phyloP scores from a whole-genome alignment of 192 early-diverging fungal species.

The Podila epigama region DNA sequence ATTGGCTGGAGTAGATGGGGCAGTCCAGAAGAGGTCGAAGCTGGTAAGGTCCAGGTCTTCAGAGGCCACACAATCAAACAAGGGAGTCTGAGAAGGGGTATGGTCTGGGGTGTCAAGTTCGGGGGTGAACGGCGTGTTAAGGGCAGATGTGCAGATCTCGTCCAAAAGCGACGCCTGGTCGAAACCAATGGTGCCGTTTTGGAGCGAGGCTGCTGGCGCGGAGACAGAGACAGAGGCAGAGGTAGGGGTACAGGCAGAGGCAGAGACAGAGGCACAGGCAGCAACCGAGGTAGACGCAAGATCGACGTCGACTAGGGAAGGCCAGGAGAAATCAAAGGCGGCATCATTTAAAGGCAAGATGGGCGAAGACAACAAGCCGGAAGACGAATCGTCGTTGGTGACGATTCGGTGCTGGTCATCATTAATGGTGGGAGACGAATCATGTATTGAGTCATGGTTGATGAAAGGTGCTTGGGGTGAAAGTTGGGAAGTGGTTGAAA shows the following conservation, averaged over 20 bases:
- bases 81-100: slow-evolving; percentile 41
- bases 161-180: slow-evolving; percentile 45
- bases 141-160: slow-evolving; percentile 43
- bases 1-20: background rate
- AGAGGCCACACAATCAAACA: slow-evolving; percentile 53
- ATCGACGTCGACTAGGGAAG: background rate
- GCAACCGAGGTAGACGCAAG: background rate
- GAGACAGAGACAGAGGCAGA: slow-evolving; percentile 10
- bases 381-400: slow-evolving; percentile 2
- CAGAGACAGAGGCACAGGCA: slow-evolving; percentile 3
- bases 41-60: slow-evolving; percentile 23
- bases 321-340: background rate
- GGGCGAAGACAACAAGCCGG: background rate
- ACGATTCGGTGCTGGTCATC: background rate
- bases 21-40: slow-evolving; percentile 30
- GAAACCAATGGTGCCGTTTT: slow-evolving; percentile 36
- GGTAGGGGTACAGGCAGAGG: slow-evolving; percentile 29
- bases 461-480: slow-evolving; percentile 8
- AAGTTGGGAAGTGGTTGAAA: slow-evolving; percentile 7
- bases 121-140: slow-evolving; percentile 34
- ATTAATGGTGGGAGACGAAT: slow-evolving; percentile 1
- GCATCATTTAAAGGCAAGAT: background rate
- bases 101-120: slow-evolving; percentile 50
- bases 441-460: slow-evolving; percentile 10
- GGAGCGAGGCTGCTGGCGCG: slow-evolving; percentile 1